phyloP scores from a whole-genome alignment of 495 filamentous ascomycete species.

The Aspergillus cavernicola region DNA sequence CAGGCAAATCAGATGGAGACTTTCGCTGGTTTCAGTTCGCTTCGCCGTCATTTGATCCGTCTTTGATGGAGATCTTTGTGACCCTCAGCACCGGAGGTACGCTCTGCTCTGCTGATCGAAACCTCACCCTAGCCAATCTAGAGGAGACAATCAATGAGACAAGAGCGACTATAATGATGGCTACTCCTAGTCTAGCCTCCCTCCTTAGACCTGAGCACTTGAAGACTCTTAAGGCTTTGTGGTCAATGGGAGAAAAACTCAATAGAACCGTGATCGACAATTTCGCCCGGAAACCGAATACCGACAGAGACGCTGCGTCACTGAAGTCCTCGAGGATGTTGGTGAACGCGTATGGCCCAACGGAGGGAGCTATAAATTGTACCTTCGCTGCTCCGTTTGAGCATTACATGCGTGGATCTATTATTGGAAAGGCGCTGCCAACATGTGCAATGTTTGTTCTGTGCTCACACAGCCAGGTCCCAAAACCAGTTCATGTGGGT shows the following conservation, averaged over 20 bases:
- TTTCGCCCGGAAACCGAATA: constrained; percentile 10
- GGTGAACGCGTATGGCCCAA: constrained; percentile 34
- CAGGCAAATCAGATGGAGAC: constrained; percentile 55
- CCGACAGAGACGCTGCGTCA: not conserved
- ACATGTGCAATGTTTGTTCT: constrained; percentile 29
- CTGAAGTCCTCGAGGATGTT: constrained; percentile 12
- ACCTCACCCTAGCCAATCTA: constrained; percentile 21
- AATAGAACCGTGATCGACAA: constrained; percentile 29
- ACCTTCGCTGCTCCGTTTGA: constrained; percentile 26
- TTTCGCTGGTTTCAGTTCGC: constrained; percentile 80
- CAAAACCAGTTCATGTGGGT: constrained; percentile 36
- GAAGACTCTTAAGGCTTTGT: constrained; percentile 26
- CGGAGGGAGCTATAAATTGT: constrained; percentile 32
- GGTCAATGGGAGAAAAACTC: constrained; percentile 31
- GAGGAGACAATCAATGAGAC: constrained; percentile 25
- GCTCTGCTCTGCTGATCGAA: constrained; percentile 39
- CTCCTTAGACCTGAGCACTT: constrained; percentile 25
- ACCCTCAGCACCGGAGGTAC: constrained; percentile 63
- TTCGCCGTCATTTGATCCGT: constrained; percentile 78
- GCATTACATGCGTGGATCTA: constrained; percentile 23
- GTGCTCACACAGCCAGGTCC: constrained; percentile 21
- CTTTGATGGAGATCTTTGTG: constrained; percentile 82
- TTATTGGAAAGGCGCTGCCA: constrained; percentile 33
- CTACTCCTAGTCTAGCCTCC: constrained; percentile 30
- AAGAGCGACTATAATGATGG: constrained; percentile 28